Evolutionary conservation across 345 rosid genomes (phyloP).

Genomic region (Lagerstroemia speciosa): DNA sequence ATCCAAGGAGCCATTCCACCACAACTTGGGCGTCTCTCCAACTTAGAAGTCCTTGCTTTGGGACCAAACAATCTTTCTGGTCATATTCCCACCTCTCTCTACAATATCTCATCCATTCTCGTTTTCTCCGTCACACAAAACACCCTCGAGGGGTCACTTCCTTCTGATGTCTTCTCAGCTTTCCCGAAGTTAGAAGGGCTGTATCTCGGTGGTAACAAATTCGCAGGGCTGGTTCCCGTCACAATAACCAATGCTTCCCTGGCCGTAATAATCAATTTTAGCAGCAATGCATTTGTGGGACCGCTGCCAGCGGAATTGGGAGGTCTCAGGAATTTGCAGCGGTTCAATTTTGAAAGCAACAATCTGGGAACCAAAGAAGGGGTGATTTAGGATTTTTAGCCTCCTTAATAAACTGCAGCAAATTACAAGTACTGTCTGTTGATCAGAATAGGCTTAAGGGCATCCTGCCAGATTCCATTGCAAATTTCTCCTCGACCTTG

Average conservation of each 20-base stretch:
- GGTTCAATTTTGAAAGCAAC: neutral
- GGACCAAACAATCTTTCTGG: conserved; percentile 20
- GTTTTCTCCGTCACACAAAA: conserved; percentile 13
- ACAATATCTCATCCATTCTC: conserved; percentile 21
- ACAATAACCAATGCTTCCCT: conserved; percentile 11
- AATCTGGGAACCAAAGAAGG: conserved; percentile 2
- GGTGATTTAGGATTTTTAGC: conserved; percentile 9
- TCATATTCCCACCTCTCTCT: conserved; percentile 18
- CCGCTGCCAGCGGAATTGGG: conserved; percentile 9
- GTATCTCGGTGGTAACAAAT: neutral
- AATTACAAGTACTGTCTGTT: neutral
- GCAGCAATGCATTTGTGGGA: neutral
- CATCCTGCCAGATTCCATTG: neutral
- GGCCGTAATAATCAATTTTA: neutral
- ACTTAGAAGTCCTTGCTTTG: conserved; percentile 9
- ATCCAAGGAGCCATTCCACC: conserved; percentile 14
- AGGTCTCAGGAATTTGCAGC: neutral
- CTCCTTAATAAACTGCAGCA: conserved; percentile 8
- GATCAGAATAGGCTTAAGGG: neutral
- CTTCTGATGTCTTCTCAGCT: conserved; percentile 12
- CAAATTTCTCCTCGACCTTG: conserved; percentile 3
- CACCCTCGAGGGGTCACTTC: conserved; percentile 15
- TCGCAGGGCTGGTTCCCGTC: neutral
- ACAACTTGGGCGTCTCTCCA: conserved; percentile 16
- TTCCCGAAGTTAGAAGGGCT: conserved; percentile 1